Evolutionary conservation across 2,329 filamentous ascomycete genomes (phyloP).

Genomic region (Aspergillus intermedius): DNA sequence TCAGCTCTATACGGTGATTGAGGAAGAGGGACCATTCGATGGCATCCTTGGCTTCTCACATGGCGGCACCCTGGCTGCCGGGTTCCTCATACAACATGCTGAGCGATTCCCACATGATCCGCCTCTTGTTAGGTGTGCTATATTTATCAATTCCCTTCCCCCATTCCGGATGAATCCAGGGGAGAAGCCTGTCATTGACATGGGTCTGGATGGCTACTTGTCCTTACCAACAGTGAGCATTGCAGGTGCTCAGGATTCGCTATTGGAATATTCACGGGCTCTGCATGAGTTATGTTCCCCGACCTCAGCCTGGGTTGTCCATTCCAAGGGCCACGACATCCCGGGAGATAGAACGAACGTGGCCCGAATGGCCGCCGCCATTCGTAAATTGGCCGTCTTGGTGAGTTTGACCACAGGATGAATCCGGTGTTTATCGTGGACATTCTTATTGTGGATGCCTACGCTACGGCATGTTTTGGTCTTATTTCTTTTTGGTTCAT

Average conservation of each 20-base stretch:
- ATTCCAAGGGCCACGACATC: constrained; percentile 22
- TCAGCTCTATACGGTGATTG: constrained; percentile 20
- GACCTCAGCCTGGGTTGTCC: constrained; percentile 17
- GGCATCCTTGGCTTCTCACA: constrained; percentile 32
- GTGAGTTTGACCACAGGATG: no score
- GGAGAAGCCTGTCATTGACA: constrained; percentile 13
- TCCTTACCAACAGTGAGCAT: constrained; percentile 21
- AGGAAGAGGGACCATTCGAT: constrained; percentile 25
- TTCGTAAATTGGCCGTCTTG: constrained; percentile 12
- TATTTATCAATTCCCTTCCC: constrained; percentile 27
- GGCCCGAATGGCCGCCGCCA: constrained; percentile 15
- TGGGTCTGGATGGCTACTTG: constrained; percentile 20
- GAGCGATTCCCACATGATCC: constrained; percentile 15
- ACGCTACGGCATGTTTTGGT: no score
- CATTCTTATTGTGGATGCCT: no score
- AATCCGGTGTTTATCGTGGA: no score
- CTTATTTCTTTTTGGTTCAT: no score
- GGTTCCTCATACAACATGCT: constrained; percentile 23
- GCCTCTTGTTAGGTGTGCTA: constrained; percentile 25
- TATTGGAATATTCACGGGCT: constrained; percentile 19
- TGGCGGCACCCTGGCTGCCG: constrained; percentile 26
- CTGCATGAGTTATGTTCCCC: constrained; percentile 19
- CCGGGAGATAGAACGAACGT: constrained; percentile 20
- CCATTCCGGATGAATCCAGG: constrained; percentile 24
- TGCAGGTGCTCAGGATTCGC: constrained; percentile 18